These are phyloP conservation scores for Penicillium soppii DNA, from an alignment of 495 filamentous ascomycete genomes.

Conservation along the genomic window DNA sequence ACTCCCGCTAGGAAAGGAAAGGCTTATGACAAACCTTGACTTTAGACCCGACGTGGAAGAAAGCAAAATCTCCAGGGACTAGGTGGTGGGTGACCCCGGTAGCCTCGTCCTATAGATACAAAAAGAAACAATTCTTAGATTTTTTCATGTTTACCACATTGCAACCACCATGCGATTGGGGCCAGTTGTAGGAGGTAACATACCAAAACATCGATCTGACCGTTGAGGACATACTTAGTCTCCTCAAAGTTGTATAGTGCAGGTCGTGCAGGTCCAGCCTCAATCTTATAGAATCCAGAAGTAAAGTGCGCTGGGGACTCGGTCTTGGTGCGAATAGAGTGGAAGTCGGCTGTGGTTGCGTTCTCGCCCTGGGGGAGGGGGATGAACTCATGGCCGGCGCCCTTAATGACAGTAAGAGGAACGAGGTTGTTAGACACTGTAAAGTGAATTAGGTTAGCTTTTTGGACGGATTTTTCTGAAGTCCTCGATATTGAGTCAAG, in stretches of 20 bases:
- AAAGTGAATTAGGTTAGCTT: not conserved
- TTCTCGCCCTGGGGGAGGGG: slow-evolving; percentile 30
- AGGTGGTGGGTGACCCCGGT: slow-evolving; percentile 33
- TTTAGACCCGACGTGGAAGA: slow-evolving; percentile 34
- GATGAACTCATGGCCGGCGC: slow-evolving; percentile 31
- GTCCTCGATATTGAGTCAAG: not conserved
- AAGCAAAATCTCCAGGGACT: slow-evolving; percentile 32
- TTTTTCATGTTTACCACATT: not conserved
- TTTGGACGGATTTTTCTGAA: not conserved
- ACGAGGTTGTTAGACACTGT: slow-evolving; percentile 28
- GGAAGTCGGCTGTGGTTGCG: slow-evolving; percentile 30
- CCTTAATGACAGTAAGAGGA: slow-evolving; percentile 34
- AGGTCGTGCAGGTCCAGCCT: slow-evolving; percentile 26
- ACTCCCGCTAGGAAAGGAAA: not conserved
- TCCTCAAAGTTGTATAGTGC: slow-evolving; percentile 30
- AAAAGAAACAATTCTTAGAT: not conserved
- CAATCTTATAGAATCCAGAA: slow-evolving; percentile 35
- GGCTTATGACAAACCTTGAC: slow-evolving; percentile 22
- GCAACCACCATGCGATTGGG: not conserved
- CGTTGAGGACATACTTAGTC: slow-evolving; percentile 31
- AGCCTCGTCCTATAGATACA: slow-evolving; percentile 33
- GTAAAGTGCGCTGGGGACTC: slow-evolving; percentile 28
- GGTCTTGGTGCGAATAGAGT: slow-evolving; percentile 30
- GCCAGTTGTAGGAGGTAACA: not conserved
- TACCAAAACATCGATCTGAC: slow-evolving; percentile 34